These are phyloP conservation scores for Coffea eugenioides DNA, from an alignment of 257 asterid species.

Conservation along the genomic window DNA sequence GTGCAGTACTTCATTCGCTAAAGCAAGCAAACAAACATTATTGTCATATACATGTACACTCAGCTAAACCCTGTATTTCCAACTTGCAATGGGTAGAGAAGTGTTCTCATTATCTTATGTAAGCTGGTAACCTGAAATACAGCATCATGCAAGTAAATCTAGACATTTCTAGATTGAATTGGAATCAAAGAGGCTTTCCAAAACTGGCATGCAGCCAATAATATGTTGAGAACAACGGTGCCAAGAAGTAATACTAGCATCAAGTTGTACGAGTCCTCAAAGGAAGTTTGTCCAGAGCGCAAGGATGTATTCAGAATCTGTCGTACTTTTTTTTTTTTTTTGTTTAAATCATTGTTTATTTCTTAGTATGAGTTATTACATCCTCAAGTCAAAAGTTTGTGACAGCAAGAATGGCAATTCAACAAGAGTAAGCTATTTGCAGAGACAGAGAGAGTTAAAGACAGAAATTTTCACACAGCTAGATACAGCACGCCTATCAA, in stretches of 20 bases:
- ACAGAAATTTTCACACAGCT: conserved; percentile 1
- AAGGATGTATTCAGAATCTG: not conserved
- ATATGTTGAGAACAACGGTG: not conserved
- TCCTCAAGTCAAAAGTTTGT: conserved; percentile 18
- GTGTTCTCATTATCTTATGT: not conserved
- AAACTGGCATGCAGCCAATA: not conserved
- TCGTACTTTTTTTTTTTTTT: not conserved
- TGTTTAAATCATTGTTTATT: not conserved
- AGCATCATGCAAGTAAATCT: not conserved
- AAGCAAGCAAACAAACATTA: not conserved
- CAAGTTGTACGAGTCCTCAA: not conserved
- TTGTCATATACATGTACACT: not conserved
- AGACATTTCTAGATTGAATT: not conserved
- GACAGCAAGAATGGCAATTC: not conserved
- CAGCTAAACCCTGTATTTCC: not conserved
- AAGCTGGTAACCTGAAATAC: not conserved
- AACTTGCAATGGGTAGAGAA: not conserved
- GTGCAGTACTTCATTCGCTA: not conserved
- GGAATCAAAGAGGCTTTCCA: not conserved
- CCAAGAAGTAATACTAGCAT: not conserved
- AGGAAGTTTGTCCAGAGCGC: too few relatives aligned
- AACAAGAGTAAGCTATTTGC: conserved; percentile 5
- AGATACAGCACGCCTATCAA: conserved; percentile 12
- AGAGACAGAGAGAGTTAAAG: not conserved
- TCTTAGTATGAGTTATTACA: conserved; percentile 18